Evolutionary conservation across 2,329 filamentous ascomycete genomes (phyloP), one percentile per base, ranked within the genome.

Genomic region (Curvularia spicifera): DNA sequence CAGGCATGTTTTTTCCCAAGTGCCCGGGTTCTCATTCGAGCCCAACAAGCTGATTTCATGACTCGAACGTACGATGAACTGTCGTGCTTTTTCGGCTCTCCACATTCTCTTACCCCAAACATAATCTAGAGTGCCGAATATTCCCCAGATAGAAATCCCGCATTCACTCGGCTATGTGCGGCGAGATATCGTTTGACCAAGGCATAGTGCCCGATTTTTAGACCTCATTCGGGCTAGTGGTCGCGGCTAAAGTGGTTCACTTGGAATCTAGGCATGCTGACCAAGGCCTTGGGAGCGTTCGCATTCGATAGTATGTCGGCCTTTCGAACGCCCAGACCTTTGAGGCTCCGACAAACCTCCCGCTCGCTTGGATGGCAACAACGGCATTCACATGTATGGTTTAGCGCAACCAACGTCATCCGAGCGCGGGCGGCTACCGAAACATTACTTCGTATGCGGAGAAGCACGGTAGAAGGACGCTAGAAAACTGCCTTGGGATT

Each of bases 391-490:
- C 2, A 8, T 49, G 22, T 13, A 20, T n/a, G 13, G n/a, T 18
- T 15, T 33, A 26, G 48, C 24, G 37, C 8, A 18, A 20, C 20
- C 39, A 50, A 57, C 49, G 54, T 57, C 54, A 57, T 57, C 40
- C 53, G 46, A 48, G 37, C 24, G 39, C 46, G 22, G 40, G 39
- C 26, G 40, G 40, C 22, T 43, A 26, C 40, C 12, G 18, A 43
- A 9, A 46, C 29, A 51, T 24, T 18, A 18, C 18, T 18, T 18
- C 18, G 18, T 29, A 56, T 64, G 62, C 64, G 60, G 26, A 50
- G 66, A 69, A 70, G 59, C 43, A 45, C 51, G 60, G 63, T 70
- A 67, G 67, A 70, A 70, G 60, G 4, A 4, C 26, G 33, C 64
- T 68, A 67, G 67, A 70, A 68, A 33, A 20, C 7, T 39, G 48